These are phyloP conservation scores for Malassezia dermatis DNA, from an alignment of 1,284 basidiomycete genomes.

Conservation along the genomic window DNA sequence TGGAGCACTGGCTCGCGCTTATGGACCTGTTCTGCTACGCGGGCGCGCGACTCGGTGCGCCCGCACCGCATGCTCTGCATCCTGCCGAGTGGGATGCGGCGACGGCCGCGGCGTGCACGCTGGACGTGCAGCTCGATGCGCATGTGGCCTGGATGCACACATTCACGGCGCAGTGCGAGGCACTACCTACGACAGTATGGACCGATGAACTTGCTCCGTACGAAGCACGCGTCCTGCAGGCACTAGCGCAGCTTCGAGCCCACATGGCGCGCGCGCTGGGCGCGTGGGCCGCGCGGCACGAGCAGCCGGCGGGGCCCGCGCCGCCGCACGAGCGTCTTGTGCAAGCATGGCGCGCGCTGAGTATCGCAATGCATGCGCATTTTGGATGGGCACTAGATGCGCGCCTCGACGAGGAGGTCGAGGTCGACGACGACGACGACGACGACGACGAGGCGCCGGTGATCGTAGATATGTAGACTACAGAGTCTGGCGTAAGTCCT, in stretches of 20 bases:
- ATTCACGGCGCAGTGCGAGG: conserved; percentile 4
- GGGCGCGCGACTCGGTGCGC: conserved; percentile 21
- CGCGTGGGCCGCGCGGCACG: conserved; percentile 2
- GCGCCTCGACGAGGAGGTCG: conserved; percentile 16
- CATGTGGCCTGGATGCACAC: conserved; percentile 8
- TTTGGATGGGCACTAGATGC: conserved; percentile 11
- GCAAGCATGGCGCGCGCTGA: conserved; percentile 7
- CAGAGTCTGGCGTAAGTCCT: neutral
- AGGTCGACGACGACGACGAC: conserved; percentile 12
- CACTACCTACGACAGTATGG: conserved; percentile 3
- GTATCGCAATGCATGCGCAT: neutral
- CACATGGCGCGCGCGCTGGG: conserved; percentile 10
- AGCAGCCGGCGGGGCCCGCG: neutral
- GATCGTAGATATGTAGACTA: neutral
- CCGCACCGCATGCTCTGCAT: conserved; percentile 17
- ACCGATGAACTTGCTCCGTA: neutral
- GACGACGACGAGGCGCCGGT: conserved; percentile 18
- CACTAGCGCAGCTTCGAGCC: conserved; percentile 9
- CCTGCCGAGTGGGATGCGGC: conserved; percentile 17
- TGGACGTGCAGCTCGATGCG: conserved; percentile 9
- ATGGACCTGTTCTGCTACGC: conserved; percentile 25
- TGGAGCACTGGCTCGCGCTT: conserved; percentile 25
- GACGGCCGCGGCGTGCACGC: neutral
- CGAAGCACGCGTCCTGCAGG: conserved; percentile 6
- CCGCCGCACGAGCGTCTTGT: conserved; percentile 8